phyloP scores from a whole-genome alignment of 2,329 filamentous ascomycete species.

The Sporothrix luriei region DNA sequence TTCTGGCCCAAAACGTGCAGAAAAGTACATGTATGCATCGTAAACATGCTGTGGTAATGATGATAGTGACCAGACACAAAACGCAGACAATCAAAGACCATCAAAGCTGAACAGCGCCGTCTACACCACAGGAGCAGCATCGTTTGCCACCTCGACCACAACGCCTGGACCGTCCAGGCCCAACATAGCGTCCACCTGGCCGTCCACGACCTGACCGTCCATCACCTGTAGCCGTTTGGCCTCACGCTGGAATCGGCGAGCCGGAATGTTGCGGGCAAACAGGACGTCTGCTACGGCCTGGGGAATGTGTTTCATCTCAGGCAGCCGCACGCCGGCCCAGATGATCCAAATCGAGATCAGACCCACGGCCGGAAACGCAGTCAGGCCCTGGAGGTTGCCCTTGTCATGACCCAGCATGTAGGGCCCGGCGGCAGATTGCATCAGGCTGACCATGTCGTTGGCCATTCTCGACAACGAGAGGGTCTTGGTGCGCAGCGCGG shows the following conservation, averaged over 20 bases:
- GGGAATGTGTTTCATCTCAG: slow-evolving; percentile 35
- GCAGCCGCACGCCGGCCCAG: slow-evolving; percentile 35
- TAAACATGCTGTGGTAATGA: too few relatives aligned
- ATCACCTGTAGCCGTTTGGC: slow-evolving; percentile 8
- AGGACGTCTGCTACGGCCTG: slow-evolving; percentile 36
- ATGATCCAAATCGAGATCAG: slow-evolving; percentile 31
- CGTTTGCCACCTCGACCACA: background rate
- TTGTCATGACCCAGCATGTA: slow-evolving; percentile 36
- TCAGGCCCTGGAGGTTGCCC: slow-evolving; percentile 35
- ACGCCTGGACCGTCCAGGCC: background rate
- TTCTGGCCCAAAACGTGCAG: background rate
- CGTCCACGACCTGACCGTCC: background rate
- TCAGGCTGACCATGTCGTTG: slow-evolving; percentile 35
- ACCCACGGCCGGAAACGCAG: slow-evolving; percentile 33
- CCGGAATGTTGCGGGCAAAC: slow-evolving; percentile 30
- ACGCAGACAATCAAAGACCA: background rate
- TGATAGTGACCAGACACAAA: background rate
- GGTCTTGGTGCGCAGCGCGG: slow-evolving; percentile 36
- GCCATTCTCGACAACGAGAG: slow-evolving; percentile 34
- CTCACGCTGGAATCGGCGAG: slow-evolving; percentile 28
- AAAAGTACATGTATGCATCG: background rate
- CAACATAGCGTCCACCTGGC: background rate
- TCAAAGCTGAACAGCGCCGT: background rate
- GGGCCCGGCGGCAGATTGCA: slow-evolving; percentile 36
- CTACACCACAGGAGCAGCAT: background rate